These are phyloP conservation scores for Ramaria sp. DNA, from an alignment of 768 basidiomycete species.

Conservation along the genomic window DNA sequence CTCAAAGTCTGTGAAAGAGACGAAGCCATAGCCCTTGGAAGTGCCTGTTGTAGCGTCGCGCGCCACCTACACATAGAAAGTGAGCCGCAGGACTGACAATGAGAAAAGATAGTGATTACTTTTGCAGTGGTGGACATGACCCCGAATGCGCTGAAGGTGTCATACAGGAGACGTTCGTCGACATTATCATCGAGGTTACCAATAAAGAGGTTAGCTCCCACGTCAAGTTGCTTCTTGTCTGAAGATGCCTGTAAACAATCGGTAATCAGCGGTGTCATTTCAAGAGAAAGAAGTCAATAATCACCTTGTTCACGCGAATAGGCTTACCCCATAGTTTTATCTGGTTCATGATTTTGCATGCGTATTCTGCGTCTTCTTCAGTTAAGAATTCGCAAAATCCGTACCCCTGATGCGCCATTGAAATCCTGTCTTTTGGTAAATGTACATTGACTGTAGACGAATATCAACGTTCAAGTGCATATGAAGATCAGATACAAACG, in stretches of 20 bases:
- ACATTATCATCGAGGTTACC: conserved; percentile 93
- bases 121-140: conserved; percentile 87
- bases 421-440: conserved; percentile 95
- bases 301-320: conserved; percentile 94
- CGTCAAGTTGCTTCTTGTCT: conserved; percentile 96
- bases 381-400: conserved; percentile 99
- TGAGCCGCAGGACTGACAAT: not conserved
- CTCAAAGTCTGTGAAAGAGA: conserved; percentile 96
- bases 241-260: conserved; percentile 65
- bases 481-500: conserved; percentile 21
- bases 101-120: conserved; percentile 28
- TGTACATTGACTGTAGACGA: conserved; percentile 77
- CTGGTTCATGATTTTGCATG: conserved; percentile 99
- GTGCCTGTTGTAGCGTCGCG: conserved; percentile 75
- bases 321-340: conserved; percentile 99
- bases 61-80: conserved; percentile 54
- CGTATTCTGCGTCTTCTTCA: conserved; percentile 98
- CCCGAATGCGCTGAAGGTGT: conserved; percentile 93
- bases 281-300: not conserved
- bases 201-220: conserved; percentile 95
- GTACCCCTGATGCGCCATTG: conserved; percentile 97
- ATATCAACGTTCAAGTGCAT: not conserved
- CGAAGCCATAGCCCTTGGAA: conserved; percentile 96
- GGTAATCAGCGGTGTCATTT: not conserved
- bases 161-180: conserved; percentile 85